Base-by-base conservation (phyloP, 2,329 filamentous ascomycete genomes). In the Nectriaceae sp. region DNA sequence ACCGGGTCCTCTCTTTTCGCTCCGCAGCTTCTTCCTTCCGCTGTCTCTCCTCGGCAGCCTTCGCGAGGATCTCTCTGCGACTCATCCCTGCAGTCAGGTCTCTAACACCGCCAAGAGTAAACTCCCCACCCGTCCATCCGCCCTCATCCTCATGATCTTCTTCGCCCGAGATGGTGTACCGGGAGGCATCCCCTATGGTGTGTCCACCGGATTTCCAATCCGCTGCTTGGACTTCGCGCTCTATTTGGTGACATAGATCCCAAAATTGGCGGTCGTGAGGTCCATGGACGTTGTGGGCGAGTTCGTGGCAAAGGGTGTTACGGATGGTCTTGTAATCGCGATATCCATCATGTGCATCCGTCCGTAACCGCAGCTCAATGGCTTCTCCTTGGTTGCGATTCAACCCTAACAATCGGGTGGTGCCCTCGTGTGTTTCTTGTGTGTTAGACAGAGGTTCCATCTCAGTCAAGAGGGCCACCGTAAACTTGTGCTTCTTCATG, bases 271-370 rank as follows among this genome's bases (percentile, higher is more conserved):
- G 76, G 69, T 97, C 91, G 68, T 99, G 94, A 0, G 88, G 83
- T 0, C 88, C 78, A 71, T 88, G 87, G 10, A 96, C 89, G 61
- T 96, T 97, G 70, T 99, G 94, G 56, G 92, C 87, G 16, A 99
- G 77, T 74, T 99, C 94, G 72, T 99, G 94, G 65, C 93, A 97
- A 11, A 99, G 76, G 39, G 94, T 97, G 59, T 89, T 89, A 43
- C 94, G 82, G 41, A 99, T 95, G 0, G 88, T 92, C 60, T 87
- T 87, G 72, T 97, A 99, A 66, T 97, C 90, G 31, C 94, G 76
- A 64, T 96, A 97, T 1, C 94, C 94, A 67, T 96, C 91, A 66
- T 94, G 90, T 3, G 89, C 89, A 71, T 99, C 94, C 1, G 94
- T 97, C n/a, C 94, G 78, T 29, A 99, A 72, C 0, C 94, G 78